Conservation (phyloP, 2,329 filamentous ascomycete species). For the Colletotrichum sp. region DNA sequence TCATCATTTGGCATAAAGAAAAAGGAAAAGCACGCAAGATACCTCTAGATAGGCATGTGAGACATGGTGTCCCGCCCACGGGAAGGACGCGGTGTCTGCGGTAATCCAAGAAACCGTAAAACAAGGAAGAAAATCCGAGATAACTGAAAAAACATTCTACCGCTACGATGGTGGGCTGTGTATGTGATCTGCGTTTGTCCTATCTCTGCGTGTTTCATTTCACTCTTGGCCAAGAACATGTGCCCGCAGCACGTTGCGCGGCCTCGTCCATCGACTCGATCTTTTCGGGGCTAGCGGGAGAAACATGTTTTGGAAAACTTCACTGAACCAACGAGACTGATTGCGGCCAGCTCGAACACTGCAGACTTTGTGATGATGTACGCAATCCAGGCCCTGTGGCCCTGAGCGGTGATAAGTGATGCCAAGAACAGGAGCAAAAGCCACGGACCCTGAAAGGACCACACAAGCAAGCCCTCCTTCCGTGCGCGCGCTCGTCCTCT, state of each 20-base stretch:
- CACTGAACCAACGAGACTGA: neutral
- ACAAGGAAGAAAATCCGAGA: slow-evolving; percentile 1
- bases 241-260: slow-evolving; percentile 5
- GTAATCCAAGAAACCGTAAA: slow-evolving; percentile 6
- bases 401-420: neutral
- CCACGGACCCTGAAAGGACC: neutral
- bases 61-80: slow-evolving; percentile 10
- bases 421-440: neutral
- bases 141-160: neutral
- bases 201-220: neutral
- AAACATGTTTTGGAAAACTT: neutral
- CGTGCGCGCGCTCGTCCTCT: neutral
- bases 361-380: neutral
- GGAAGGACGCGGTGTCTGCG: neutral
- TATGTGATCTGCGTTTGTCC: neutral
- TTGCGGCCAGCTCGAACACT: neutral
- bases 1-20: neutral
- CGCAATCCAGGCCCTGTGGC: neutral
- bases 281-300: neutral
- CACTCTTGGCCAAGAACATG: neutral
- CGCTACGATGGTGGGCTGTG: neutral
- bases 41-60: slow-evolving; percentile 12
- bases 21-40: slow-evolving; percentile 8
- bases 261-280: slow-evolving; percentile 1
- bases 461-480: neutral